Conservation (phyloP, 2,329 filamentous ascomycete genomes). For the Pseudogymnoascus sp. region DNA sequence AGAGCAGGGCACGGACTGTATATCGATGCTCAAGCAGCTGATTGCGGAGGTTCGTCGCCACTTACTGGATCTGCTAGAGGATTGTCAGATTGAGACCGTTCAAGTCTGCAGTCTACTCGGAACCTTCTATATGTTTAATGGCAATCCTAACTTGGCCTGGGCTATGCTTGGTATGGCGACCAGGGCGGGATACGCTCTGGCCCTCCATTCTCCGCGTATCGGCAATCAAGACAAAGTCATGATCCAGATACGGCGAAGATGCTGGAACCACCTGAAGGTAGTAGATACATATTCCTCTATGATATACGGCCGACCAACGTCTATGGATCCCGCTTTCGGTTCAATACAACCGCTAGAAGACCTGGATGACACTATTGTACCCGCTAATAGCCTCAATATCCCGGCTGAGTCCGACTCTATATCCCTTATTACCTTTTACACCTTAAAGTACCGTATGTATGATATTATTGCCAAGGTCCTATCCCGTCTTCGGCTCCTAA, state of each 20-base stretch:
- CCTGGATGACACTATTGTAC: constrained; percentile 20
- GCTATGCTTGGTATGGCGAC: constrained; percentile 31
- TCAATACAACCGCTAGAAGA: constrained; percentile 21
- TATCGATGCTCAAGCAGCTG: background rate
- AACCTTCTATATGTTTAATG: constrained; percentile 32
- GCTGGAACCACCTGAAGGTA: constrained; percentile 36
- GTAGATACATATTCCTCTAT: constrained; percentile 35
- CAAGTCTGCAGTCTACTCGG: constrained; percentile 31
- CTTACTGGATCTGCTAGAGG: constrained; percentile 1
- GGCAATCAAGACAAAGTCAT: constrained; percentile 12
- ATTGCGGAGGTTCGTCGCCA: background rate
- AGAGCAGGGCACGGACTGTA: background rate
- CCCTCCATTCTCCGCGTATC: constrained; percentile 17
- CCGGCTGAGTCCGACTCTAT: background rate
- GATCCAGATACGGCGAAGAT: constrained; percentile 27
- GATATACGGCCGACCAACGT: constrained; percentile 32
- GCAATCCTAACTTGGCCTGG: constrained; percentile 31
- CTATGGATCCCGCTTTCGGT: constrained; percentile 23
- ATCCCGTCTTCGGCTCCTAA: constrained; percentile 23
- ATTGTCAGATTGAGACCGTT: constrained; percentile 22
- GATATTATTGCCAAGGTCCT: constrained; percentile 23
- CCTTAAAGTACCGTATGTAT: constrained; percentile 24
- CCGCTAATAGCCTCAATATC: background rate
- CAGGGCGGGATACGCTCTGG: constrained; percentile 30
- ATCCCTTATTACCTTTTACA: constrained; percentile 20